phyloP scores from a whole-genome alignment of 2,329 filamentous ascomycete species.

The Sclerotiophoma versabilis region DNA sequence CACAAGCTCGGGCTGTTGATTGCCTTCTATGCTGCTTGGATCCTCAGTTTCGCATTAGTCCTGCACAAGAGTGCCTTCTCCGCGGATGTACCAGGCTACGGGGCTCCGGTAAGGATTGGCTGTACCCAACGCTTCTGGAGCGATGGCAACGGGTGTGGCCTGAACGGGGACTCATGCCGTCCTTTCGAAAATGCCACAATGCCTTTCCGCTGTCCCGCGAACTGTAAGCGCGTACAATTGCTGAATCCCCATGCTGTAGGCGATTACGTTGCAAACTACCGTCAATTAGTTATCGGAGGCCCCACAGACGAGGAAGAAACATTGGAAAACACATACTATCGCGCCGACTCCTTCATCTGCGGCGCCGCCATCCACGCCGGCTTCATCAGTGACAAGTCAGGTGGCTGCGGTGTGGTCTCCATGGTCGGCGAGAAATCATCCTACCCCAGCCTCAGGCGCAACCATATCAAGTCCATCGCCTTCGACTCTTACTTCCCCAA shows the following conservation, averaged over 20 bases:
- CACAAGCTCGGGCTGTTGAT: constrained; percentile 67
- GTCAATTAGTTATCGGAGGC: constrained; percentile 63
- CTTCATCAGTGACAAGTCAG: constrained; percentile 72
- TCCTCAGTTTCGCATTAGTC: constrained; percentile 72
- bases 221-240: constrained; percentile 70
- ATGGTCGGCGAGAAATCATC: constrained; percentile 72
- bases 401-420: constrained; percentile 82
- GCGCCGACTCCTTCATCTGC: constrained; percentile 89
- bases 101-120: constrained; percentile 68
- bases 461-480: constrained; percentile 76
- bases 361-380: constrained; percentile 85
- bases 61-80: constrained; percentile 68
- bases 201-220: constrained; percentile 77
- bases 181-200: constrained; percentile 75
- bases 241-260: constrained; percentile 80
- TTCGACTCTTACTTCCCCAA: constrained; percentile 93
- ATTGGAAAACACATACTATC: constrained; percentile 69
- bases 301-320: constrained; percentile 50
- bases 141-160: constrained; percentile 73
- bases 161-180: constrained; percentile 77
- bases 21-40: constrained; percentile 70
- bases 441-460: constrained; percentile 69
- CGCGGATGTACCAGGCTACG: constrained; percentile 71
- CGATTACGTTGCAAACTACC: constrained; percentile 66
- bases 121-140: constrained; percentile 74